Base-by-base conservation (phyloP, 257 asterid genomes). In the Osmanthus fragrans region DNA sequence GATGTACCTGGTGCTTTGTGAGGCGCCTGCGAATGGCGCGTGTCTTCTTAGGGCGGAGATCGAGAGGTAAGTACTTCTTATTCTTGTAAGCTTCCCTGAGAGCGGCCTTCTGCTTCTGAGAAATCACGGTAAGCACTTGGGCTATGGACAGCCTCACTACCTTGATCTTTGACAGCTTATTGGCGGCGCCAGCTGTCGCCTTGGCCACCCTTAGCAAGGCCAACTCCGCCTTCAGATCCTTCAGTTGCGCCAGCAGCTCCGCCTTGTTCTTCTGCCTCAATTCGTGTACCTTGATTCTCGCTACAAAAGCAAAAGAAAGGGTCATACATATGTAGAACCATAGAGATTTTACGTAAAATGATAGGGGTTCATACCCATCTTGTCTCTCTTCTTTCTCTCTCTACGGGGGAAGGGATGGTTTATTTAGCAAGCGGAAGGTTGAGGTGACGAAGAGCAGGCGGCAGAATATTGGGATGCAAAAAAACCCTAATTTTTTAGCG, bases 31-130 rank as follows among this genome's bases (percentile, higher is more conserved):
- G 67, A 23, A 60, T 60, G 4, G 67, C 67, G 19, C 67, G 67
- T 16, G 67, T 60, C 32, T 60, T 60, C 32, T 60, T 60, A 7
- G 67, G 67, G 32, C 67, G 67, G 67, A n/a, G 67, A 23, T 60
- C 67, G 10, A 60, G 67, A 60, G 67, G 67, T 30, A 60, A 60
- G 19, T 60, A 60, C 30, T 60, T 60, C 67, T 60, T 60, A 23
- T 60, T 60, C 67, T 60, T 60, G 32, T 60, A 60, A 60, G 67
- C 67, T 60, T 60, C 67, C 67, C 67, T 60, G 67, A 60, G 67
- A 60, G 67, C 67, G 32, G 67, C 67, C 32, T 60, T 60, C 67
- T 60, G 67, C 16, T 60, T 60, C 33, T 60, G 67, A 2, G 67
- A 60, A 60, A 60, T 60, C 32, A 60, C 67, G 7, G 67, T 60